Evolutionary conservation across 2,329 filamentous ascomycete species (phyloP).

Genomic region (Coniella vitis): DNA sequence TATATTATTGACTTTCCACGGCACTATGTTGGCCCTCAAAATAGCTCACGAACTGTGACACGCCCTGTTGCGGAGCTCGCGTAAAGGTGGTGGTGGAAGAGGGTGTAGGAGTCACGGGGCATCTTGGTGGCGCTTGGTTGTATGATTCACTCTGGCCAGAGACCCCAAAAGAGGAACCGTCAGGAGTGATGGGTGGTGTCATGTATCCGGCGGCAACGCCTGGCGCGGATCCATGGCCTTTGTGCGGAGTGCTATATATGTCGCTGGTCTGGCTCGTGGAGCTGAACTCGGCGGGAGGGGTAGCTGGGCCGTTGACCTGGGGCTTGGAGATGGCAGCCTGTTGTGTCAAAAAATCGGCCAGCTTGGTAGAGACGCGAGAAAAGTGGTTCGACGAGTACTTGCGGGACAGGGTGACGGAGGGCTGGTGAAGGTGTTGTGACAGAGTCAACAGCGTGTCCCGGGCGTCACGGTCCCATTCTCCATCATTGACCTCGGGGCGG

Average conservation of each 20-base stretch:
- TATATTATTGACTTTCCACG: constrained; percentile 11
- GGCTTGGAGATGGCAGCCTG: constrained; percentile 50
- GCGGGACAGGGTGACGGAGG: constrained; percentile 50
- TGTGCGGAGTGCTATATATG: constrained; percentile 73
- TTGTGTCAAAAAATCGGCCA: constrained; percentile 52
- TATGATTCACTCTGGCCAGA: constrained; percentile 41
- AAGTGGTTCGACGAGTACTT: constrained; percentile 52
- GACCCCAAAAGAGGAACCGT: constrained; percentile 51
- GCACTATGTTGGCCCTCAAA: constrained; percentile 34
- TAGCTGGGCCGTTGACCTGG: constrained; percentile 43
- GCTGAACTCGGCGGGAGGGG: constrained; percentile 48
- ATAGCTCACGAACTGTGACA: constrained; percentile 38
- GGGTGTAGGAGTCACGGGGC: constrained; percentile 57
- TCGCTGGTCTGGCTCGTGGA: constrained; percentile 46
- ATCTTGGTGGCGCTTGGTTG: constrained; percentile 42
- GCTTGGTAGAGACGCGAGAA: constrained; percentile 47
- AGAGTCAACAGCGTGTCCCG: constrained; percentile 56
- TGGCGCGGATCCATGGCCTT: constrained; percentile 57
- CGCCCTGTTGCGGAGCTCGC: constrained; percentile 33
- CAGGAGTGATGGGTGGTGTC: constrained; percentile 80
- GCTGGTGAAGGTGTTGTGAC: constrained; percentile 53
- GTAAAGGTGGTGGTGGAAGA: constrained; percentile 30
- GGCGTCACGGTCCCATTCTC: constrained; percentile 70
- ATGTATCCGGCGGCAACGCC: constrained; percentile 67
- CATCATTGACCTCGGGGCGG: constrained; percentile 66